Base-by-base conservation (phyloP, 1,284 basidiomycete species). In the Hypsizygus ulmarius region DNA sequence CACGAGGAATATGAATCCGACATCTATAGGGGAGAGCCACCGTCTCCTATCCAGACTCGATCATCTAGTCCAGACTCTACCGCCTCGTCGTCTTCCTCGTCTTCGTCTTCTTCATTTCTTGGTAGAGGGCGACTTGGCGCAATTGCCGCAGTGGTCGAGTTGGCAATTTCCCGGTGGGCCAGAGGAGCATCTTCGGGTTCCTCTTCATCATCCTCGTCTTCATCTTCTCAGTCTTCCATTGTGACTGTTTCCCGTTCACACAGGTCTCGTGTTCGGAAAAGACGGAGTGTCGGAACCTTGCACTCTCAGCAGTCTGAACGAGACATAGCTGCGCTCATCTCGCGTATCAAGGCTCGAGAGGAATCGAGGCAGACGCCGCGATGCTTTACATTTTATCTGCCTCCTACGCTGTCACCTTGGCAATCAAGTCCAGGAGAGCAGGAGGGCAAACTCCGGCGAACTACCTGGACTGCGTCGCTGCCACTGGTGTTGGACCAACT, bases 331-430 rank as follows among this genome's bases (percentile, higher is more conserved):
- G 79, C 69, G 44, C 71, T 64, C 36, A 73, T 77, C 32, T 68
- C 75, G 37, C 74, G 79, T 36, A 70, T 83, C 40, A 78, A 76
- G 50, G 84, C 84, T 35, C 74, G 83, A 15, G 77, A 81, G 56
- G 74, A 79, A 54, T 75, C 77, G 18, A 71, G 82, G 51, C 71
- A 77, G 44, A 68, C 79, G 40, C 75, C 80, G 35, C 74, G 88
- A 50, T 77, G 82, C 50, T 92, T 91, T 62, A 73, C 75, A 8
- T 69, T 89, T 9, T 86, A 87, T 59, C 60, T 78, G 19, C 82
- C 75, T 39, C 69, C 72, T 56, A 60, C 69, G 53, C 62, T 64
- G 28, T 67, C 59, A 40, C 56, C 56, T 36, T 51, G 44, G 36
- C 41, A 36, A 9, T 45, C 25, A 33, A 43, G 44, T 39, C 35